phyloP scores from a whole-genome alignment of 2,329 filamentous ascomycete species.

The Sarocladium oryzae region DNA sequence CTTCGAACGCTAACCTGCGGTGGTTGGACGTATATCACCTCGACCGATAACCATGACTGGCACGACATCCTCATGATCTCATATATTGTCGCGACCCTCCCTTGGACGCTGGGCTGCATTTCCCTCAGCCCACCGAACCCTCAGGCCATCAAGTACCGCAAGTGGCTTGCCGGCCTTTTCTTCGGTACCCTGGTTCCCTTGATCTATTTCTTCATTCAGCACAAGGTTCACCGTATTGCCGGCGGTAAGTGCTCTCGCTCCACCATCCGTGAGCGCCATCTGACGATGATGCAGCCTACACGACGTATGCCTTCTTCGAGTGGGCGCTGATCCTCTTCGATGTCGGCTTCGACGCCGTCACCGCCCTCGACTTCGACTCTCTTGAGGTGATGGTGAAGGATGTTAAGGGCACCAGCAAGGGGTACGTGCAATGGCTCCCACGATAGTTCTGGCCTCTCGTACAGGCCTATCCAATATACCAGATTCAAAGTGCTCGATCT shows the following conservation, averaged over 20 bases:
- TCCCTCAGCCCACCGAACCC: slow-evolving; percentile 80
- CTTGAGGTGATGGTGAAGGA: slow-evolving; percentile 87
- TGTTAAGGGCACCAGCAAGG: slow-evolving; percentile 84
- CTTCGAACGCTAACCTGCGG: slow-evolving; percentile 91
- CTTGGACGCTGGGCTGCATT: slow-evolving; percentile 90
- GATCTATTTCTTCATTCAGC: slow-evolving; percentile 96
- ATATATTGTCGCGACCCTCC: slow-evolving; percentile 87
- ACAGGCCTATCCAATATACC: slow-evolving; percentile 25
- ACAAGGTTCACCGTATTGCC: slow-evolving; percentile 90
- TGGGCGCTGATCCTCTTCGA: slow-evolving; percentile 94
- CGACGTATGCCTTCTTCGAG: slow-evolving; percentile 95
- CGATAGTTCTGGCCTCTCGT: slow-evolving; percentile 54
- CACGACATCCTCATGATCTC: slow-evolving; percentile 99
- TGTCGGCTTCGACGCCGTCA: slow-evolving; percentile 93
- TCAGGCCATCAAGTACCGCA: slow-evolving; percentile 79
- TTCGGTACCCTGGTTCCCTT: slow-evolving; percentile 86
- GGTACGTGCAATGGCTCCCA: slow-evolving; percentile 97
- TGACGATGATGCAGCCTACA: slow-evolving; percentile 64
- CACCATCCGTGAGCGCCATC: background rate
- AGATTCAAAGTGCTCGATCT: slow-evolving; percentile 13
- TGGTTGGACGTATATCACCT: slow-evolving; percentile 97
- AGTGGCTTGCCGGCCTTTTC: slow-evolving; percentile 75
- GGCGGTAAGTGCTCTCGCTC: slow-evolving; percentile 62
- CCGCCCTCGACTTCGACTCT: slow-evolving; percentile 80
- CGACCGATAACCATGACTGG: slow-evolving; percentile 97